phyloP scores from a whole-genome alignment of 331 rosid species.

The Quercus phellos region DNA sequence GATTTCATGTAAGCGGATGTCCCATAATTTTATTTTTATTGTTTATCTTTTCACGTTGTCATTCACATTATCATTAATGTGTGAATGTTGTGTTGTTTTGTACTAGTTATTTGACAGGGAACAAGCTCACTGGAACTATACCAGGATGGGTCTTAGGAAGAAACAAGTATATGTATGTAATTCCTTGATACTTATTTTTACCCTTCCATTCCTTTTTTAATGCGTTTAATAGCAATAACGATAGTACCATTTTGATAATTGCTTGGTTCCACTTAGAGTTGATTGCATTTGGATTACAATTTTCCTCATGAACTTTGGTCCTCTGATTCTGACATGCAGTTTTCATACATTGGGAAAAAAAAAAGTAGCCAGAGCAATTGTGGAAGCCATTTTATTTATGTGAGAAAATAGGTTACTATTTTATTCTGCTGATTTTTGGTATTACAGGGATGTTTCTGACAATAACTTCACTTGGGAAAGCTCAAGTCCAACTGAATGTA shows the following conservation, averaged over 20 bases:
- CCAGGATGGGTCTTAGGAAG: conserved; percentile 60
- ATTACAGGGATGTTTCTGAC: conserved; percentile 72
- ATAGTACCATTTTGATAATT: neutral
- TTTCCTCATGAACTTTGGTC: neutral
- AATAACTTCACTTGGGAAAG: conserved; percentile 77
- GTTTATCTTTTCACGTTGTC: conserved; percentile 2
- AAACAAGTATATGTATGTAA: conserved; percentile 53
- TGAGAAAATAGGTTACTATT: neutral
- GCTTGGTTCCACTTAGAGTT: neutral
- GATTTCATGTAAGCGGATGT: conserved; percentile 59
- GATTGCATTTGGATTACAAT: neutral
- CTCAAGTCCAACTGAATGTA: conserved; percentile 70
- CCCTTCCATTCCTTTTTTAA: neutral
- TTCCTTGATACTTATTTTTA: neutral
- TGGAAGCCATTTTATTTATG: neutral
- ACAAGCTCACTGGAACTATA: conserved; percentile 66
- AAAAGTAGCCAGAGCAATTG: neutral
- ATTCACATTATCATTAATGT: neutral
- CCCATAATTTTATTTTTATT: neutral
- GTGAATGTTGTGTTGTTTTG: conserved; percentile 2
- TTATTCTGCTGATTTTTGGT: conserved; percentile 15
- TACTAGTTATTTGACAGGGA: conserved; percentile 67
- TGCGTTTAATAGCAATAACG: neutral
- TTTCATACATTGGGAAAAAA: neutral
- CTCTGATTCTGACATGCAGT: neutral